Base-by-base conservation (phyloP, 179 eudicot genomes). In the Corrigiola litoralis region DNA sequence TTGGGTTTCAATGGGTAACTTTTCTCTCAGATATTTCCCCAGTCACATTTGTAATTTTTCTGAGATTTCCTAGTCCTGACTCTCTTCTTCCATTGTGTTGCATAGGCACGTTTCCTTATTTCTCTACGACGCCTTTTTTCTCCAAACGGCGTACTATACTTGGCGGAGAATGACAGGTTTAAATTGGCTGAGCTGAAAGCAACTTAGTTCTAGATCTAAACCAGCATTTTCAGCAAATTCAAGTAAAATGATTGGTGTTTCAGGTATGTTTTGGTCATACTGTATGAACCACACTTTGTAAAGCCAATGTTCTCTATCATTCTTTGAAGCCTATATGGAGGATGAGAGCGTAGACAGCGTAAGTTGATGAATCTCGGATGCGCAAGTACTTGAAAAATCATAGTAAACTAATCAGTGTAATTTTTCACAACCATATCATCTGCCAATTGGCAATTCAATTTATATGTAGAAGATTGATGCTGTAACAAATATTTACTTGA, bases 1-100 rank as follows among this genome's bases (percentile, higher is more conserved):
- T 83, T 21, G 92, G 64, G 16, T 59, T 59, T 74, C 98, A 92
- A 80, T 90, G 95, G 90, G 98, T 92, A 90, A 78, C 1, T 12
- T 33, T 32, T 49, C 31, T 7, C 0, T 23, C 10, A 8, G 10
- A 44, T 54, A 27, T 46, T 48, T 44, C 8, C 32, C 5, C 16
- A 41, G n/a, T n/a, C n/a, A n/a, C n/a, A n/a, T n/a, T n/a, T n/a
- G n/a, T n/a, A n/a, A n/a, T n/a, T n/a, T n/a, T n/a, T n/a, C n/a
- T n/a, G n/a, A n/a, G n/a, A n/a, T n/a, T 40, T 41, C 16, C 36
- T 27, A 29, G 29, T 23, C n/a, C 14, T 57, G 28, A 18, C 13
- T 5, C 6, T 6, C 27, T 50, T 62, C 14, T 27, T 34, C n/a
- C 20, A 5, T 44, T 36, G 37, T 28, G 4, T 31, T 55, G 17